Conservation (phyloP, 1,284 basidiomycete genomes). For the Malassezia sp. region DNA sequence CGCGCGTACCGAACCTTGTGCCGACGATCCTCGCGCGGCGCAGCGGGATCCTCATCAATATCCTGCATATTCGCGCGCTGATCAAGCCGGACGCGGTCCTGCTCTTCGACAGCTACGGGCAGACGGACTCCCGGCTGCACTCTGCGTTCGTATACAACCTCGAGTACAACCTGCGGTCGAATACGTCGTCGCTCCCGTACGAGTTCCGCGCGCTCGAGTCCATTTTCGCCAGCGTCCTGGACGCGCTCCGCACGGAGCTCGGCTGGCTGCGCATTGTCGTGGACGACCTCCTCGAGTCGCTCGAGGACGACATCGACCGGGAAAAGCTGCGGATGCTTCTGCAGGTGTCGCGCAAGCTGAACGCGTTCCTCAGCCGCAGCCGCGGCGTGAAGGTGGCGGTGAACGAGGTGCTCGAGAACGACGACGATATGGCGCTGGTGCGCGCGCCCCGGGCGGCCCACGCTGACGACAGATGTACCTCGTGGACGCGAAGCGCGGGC, state of each 20-base stretch:
- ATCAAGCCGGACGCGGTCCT: conserved; percentile 86
- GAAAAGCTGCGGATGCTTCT: conserved; percentile 34
- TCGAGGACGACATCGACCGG: conserved; percentile 38
- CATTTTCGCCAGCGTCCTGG: conserved; percentile 33
- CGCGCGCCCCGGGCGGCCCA: too few relatives aligned
- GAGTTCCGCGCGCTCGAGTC: conserved; percentile 39
- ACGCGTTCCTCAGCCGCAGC: conserved; percentile 24
- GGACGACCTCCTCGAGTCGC: conserved; percentile 20
- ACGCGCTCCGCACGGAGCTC: conserved; percentile 34
- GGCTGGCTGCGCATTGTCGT: conserved; percentile 27
- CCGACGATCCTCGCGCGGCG: conserved; percentile 78
- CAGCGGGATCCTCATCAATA: conserved; percentile 70
- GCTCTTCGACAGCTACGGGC: conserved; percentile 60
- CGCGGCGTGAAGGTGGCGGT: conserved; percentile 30
- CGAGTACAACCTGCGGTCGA: conserved; percentile 27
- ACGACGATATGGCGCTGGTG: conserved; percentile 62
- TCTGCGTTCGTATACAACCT: conserved; percentile 40
- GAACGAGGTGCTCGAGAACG: conserved; percentile 33
- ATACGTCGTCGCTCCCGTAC: conserved; percentile 24
- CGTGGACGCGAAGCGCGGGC: conserved; percentile 17
- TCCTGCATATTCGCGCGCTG: conserved; percentile 83
- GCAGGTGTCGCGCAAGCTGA: conserved; percentile 32
- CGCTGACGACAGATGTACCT: conserved; percentile 56
- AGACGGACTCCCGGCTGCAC: conserved; percentile 25
- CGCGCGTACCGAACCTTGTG: conserved; percentile 79